phyloP scores from a whole-genome alignment of 2,329 filamentous ascomycete genomes.

The Trichoderma gracile region DNA sequence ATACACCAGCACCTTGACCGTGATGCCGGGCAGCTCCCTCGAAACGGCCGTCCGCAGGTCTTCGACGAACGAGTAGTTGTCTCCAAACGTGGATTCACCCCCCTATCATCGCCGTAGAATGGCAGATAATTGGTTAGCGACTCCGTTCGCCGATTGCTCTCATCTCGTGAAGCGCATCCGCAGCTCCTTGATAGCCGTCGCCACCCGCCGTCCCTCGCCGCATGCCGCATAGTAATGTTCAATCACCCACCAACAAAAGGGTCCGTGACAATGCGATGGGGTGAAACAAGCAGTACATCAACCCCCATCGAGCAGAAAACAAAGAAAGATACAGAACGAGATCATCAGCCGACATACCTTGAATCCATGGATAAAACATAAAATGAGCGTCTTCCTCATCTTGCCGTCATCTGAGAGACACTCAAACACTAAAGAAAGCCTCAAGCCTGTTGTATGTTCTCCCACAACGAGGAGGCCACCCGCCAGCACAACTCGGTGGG shows the following conservation, averaged over 20 bases:
- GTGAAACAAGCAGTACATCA: background rate
- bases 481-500: slow-evolving; percentile 9
- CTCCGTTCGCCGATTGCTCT: background rate
- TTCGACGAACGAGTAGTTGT: slow-evolving; percentile 65
- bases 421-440: too few species aligned
- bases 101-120: slow-evolving; percentile 50
- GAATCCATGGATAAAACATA: slow-evolving; percentile 89
- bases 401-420: slow-evolving; percentile 25
- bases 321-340: too few species aligned
- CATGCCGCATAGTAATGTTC: background rate
- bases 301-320: too few species aligned
- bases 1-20: slow-evolving; percentile 70
- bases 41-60: slow-evolving; percentile 67
- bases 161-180: background rate
- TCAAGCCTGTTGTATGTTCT: background rate
- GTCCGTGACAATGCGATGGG: background rate
- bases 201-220: background rate
- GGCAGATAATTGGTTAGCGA: background rate
- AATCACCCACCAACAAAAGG: background rate
- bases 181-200: background rate
- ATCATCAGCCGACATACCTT: slow-evolving; percentile 53
- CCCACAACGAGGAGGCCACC: slow-evolving; percentile 5
- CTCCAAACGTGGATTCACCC: slow-evolving; percentile 74
- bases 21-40: slow-evolving; percentile 66
- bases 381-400: slow-evolving; percentile 72